Evolutionary conservation across 163 green algal genomes (phyloP).

Genomic region (Prototheca wickerhamii): DNA sequence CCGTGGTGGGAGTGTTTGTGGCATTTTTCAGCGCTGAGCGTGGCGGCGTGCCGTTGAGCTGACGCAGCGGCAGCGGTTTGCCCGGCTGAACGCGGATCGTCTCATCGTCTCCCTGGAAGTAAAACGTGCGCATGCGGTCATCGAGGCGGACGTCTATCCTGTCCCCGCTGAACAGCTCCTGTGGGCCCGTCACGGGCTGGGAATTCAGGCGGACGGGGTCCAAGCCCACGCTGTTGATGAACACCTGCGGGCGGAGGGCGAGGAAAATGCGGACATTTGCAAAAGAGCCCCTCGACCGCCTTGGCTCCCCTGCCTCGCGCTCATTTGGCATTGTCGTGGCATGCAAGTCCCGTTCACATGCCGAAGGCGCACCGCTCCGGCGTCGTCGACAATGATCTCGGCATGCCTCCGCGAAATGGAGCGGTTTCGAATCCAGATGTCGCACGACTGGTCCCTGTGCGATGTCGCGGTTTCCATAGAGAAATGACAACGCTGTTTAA

Average conservation of each 20-base stretch:
- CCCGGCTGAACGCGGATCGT: slow-evolving; percentile 17
- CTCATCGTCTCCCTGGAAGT: slow-evolving; percentile 33
- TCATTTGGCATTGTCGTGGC: background rate
- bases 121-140: slow-evolving; percentile 24
- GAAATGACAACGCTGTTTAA: background rate
- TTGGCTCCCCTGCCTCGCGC: background rate
- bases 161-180: slow-evolving; percentile 36
- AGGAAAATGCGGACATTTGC: background rate
- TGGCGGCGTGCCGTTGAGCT: background rate
- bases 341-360: too few relatives aligned
- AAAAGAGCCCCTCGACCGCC: background rate
- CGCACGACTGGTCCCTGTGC: slow-evolving; percentile 37
- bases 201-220: slow-evolving; percentile 39
- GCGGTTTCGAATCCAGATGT: slow-evolving; percentile 38
- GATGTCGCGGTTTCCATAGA: background rate
- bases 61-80: slow-evolving; percentile 1
- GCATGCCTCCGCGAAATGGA: slow-evolving; percentile 38
- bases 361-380: slow-evolving; percentile 7
- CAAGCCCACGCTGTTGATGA: slow-evolving; percentile 30
- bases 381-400: slow-evolving; percentile 32
- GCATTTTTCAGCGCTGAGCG: background rate
- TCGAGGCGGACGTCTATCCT: slow-evolving; percentile 40
- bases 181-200: slow-evolving; percentile 18
- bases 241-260: slow-evolving; percentile 11
- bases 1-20: too few relatives aligned